phyloP scores from a whole-genome alignment of 495 filamentous ascomycete genomes.

The Neurospora intermedia region DNA sequence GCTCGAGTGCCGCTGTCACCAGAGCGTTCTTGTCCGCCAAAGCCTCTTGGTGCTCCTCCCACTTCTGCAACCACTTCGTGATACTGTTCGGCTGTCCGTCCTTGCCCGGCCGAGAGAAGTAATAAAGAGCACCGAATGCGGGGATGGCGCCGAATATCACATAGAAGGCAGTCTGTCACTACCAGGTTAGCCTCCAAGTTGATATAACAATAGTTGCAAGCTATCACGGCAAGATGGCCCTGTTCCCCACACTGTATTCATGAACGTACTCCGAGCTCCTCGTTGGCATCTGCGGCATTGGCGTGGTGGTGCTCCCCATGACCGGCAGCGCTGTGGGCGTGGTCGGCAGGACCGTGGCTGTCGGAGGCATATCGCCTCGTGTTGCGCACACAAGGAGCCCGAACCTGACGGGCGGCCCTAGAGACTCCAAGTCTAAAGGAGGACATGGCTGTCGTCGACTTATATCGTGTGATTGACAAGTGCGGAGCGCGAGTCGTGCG shows the following conservation, averaged over 20 bases:
- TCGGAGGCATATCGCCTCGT: constrained; percentile 36
- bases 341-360: constrained; percentile 21
- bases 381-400: constrained; percentile 18
- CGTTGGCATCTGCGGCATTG: constrained; percentile 18
- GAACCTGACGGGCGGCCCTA: constrained; percentile 25
- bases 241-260: not conserved
- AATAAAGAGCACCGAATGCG: constrained; percentile 25
- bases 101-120: constrained; percentile 28
- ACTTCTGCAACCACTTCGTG: constrained; percentile 23
- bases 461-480: constrained; percentile 9
- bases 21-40: constrained; percentile 22
- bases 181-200: constrained; percentile 6
- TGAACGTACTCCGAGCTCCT: constrained; percentile 34
- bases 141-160: constrained; percentile 25
- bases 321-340: constrained; percentile 14
- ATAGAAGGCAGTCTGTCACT: constrained; percentile 28
- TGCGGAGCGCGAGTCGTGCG: constrained; percentile 3
- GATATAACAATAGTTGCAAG: not conserved
- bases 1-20: constrained; percentile 29
- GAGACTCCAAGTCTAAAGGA: constrained; percentile 33
- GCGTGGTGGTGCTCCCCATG: constrained; percentile 25
- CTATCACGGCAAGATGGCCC: not conserved
- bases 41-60: constrained; percentile 14
- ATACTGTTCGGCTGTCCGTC: constrained; percentile 31
- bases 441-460: constrained; percentile 26